A percentile compares a stretch with the other conserved stretches of the same genome.
These are phyloP conservation scores for Gossypium longicalyx DNA, from an alignment of 345 rosid species.

Conservation along the genomic window DNA sequence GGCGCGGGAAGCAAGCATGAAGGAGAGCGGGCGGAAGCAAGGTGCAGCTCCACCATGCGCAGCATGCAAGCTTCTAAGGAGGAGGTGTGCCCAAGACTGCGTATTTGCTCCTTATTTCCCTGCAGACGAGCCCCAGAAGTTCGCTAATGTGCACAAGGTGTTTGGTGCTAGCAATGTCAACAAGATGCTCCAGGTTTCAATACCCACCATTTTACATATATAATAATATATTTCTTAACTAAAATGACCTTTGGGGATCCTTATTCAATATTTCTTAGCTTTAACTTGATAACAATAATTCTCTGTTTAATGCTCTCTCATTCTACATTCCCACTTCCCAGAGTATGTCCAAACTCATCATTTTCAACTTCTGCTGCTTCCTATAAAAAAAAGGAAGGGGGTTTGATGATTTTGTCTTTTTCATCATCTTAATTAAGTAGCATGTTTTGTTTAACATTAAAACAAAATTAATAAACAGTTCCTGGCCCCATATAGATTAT, in stretches of 20 bases:
- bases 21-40: conserved; percentile 62
- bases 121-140: conserved; percentile 86
- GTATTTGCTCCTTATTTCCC: conserved; percentile 91
- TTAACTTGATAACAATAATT: not conserved
- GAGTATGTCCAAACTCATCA: too few species aligned
- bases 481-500: not conserved
- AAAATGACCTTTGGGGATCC: not conserved
- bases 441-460: not conserved
- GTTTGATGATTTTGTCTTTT: not conserved
- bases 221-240: not conserved
- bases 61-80: conserved; percentile 83
- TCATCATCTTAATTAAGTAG: not conserved
- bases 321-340: too few species aligned
- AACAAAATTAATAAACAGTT: not conserved
- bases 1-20: conserved; percentile 24
- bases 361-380: too few species aligned
- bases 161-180: conserved; percentile 93
- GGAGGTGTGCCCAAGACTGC: conserved; percentile 80
- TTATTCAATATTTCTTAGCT: not conserved
- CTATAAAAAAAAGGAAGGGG: not conserved
- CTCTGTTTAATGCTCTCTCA: not conserved
- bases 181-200: conserved; percentile 86
- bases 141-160: conserved; percentile 88
- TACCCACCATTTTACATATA: not conserved
- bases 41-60: conserved; percentile 79